phyloP scores from a whole-genome alignment of 202 grass and related monocot species.

The Hordeum pubiflorum region DNA sequence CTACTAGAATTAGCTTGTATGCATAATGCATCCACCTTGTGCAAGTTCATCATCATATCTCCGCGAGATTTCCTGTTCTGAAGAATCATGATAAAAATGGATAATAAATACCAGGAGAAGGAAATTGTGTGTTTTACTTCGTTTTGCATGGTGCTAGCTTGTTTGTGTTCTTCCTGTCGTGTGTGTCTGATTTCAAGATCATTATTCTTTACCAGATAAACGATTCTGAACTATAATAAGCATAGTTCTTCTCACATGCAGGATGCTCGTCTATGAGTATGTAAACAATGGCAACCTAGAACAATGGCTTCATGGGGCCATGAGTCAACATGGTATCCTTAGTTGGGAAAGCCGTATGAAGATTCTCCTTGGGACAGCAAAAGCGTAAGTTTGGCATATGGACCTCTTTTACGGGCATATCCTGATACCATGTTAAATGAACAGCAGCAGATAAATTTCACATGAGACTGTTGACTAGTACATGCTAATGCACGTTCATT shows the following conservation, averaged over 20 bases:
- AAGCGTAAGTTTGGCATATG: conserved; percentile 59
- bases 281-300: conserved; percentile 96
- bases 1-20: conserved; percentile 5
- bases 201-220: neutral
- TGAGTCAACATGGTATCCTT: conserved; percentile 60
- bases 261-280: conserved; percentile 98
- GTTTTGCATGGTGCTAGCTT: neutral
- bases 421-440: conserved; percentile 1
- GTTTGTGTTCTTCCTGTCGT: neutral
- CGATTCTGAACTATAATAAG: neutral
- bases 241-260: conserved; percentile 22
- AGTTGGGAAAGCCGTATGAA: conserved; percentile 86
- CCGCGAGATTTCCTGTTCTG: neutral
- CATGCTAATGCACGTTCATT: conserved; percentile 20
- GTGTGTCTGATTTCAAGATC: neutral
- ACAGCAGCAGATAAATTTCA: neutral
- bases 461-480: neutral
- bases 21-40: neutral
- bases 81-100: conserved; percentile 4
- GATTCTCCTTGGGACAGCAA: conserved; percentile 83
- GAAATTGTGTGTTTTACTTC: neutral
- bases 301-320: conserved; percentile 85
- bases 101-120: neutral
- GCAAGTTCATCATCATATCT: conserved; percentile 6
- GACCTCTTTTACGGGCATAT: conserved; percentile 12